phyloP scores from a whole-genome alignment of 2,329 filamentous ascomycete species.

The Hypoxylon sp. region DNA sequence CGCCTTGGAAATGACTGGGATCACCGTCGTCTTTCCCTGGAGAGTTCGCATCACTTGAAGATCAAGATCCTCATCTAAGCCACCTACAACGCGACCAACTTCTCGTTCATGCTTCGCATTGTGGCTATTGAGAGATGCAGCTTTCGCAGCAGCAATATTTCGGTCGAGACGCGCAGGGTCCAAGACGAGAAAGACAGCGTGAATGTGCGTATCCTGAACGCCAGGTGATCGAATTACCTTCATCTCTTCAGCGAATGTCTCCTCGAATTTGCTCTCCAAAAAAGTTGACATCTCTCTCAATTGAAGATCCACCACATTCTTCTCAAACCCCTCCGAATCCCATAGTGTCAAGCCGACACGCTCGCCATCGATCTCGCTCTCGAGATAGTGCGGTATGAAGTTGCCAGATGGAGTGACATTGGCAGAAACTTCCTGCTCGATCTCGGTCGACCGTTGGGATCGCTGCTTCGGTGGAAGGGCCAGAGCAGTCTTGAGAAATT shows the following conservation, averaged over 20 bases:
- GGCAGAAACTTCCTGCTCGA: slow-evolving; percentile 66
- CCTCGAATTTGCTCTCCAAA: slow-evolving; percentile 97
- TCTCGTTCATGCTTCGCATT: slow-evolving; percentile 59
- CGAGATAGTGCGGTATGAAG: slow-evolving; percentile 88
- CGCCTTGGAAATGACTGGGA: slow-evolving; percentile 95
- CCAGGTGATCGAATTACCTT: slow-evolving; percentile 94
- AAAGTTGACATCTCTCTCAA: slow-evolving; percentile 90
- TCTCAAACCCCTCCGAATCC: slow-evolving; percentile 96
- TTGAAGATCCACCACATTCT: slow-evolving; percentile 93
- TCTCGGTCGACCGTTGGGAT: slow-evolving; percentile 55
- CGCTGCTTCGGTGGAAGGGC: slow-evolving; percentile 84
- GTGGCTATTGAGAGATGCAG: slow-evolving; percentile 59
- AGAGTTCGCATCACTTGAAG: slow-evolving; percentile 88
- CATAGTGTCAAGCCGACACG: slow-evolving; percentile 91
- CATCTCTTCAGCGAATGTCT: slow-evolving; percentile 96
- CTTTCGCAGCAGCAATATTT: slow-evolving; percentile 76
- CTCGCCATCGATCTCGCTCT: slow-evolving; percentile 93
- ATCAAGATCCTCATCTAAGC: slow-evolving; percentile 88
- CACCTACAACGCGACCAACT: slow-evolving; percentile 63
- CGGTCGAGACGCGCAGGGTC: slow-evolving; percentile 87
- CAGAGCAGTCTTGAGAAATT: slow-evolving; percentile 89
- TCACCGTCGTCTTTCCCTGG: slow-evolving; percentile 92
- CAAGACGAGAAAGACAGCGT: slow-evolving; percentile 91
- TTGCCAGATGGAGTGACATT: slow-evolving; percentile 66
- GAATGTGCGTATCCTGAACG: slow-evolving; percentile 94